Percentiles rank a stretch among this genome's conserved stretches.
Conservation (phyloP, 1,284 basidiomycete species). For the Ceratobasidium sp. region DNA sequence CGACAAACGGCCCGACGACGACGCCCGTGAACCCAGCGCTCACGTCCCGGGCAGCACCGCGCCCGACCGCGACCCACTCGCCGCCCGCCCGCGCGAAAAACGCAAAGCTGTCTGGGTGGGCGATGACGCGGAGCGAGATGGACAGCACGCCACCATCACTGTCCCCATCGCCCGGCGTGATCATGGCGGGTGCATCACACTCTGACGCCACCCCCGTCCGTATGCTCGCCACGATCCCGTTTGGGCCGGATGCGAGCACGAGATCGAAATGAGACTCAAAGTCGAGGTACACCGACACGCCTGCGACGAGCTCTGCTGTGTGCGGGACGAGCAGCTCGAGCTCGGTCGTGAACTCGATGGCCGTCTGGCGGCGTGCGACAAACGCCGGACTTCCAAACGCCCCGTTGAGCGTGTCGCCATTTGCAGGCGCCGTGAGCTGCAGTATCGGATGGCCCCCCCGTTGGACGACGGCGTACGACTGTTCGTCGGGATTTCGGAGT, state of each 20-base stretch:
- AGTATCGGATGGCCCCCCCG: not conserved
- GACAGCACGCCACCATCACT: slow-evolving; percentile 19
- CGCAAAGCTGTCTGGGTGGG: slow-evolving; percentile 14
- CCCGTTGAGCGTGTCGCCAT: slow-evolving; percentile 24
- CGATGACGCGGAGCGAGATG: slow-evolving; percentile 29
- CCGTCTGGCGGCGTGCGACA: slow-evolving; percentile 44
- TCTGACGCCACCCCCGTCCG: slow-evolving; percentile 19
- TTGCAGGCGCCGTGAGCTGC: not conserved
- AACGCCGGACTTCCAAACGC: slow-evolving; percentile 29
- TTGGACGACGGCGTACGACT: slow-evolving; percentile 18
- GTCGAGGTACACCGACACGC: slow-evolving; percentile 43
- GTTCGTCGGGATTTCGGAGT: slow-evolving; percentile 43
- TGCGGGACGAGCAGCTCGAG: slow-evolving; percentile 9
- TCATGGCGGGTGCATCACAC: not conserved
- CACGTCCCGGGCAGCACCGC: slow-evolving; percentile 29
- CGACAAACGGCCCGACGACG: slow-evolving; percentile 41
- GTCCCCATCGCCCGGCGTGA: slow-evolving; percentile 1
- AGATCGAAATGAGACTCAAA: slow-evolving; percentile 34
- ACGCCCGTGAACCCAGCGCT: slow-evolving; percentile 44
- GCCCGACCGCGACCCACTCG: slow-evolving; percentile 22
- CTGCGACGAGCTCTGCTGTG: not conserved
- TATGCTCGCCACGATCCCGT: not conserved
- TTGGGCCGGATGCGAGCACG: slow-evolving; percentile 5
- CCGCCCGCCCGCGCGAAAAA: slow-evolving; percentile 5
- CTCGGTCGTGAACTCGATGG: slow-evolving; percentile 36